phyloP scores from a whole-genome alignment of 108 stramenopile species.

The Aurantiochytrium sp. region DNA sequence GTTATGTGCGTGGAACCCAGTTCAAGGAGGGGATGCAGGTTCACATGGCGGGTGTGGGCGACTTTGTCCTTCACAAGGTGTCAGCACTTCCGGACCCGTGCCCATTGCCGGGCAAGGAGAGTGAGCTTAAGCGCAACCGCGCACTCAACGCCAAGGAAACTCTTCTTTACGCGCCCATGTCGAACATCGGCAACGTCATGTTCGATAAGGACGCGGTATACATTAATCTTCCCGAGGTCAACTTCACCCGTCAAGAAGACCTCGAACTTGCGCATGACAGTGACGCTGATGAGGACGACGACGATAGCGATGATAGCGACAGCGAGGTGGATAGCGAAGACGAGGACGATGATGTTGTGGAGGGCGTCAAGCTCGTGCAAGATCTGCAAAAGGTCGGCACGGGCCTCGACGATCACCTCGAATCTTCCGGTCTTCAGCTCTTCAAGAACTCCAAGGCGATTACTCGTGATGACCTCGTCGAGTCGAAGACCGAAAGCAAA shows the following conservation, averaged over 20 bases:
- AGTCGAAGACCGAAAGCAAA: background rate
- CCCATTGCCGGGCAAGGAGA: constrained; percentile 62
- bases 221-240: constrained; percentile 81
- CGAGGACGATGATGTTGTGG: constrained; percentile 40
- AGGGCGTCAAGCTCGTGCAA: constrained; percentile 60
- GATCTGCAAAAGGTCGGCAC: constrained; percentile 74
- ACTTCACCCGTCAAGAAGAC: constrained; percentile 75
- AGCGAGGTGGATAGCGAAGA: constrained; percentile 31
- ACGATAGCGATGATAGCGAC: constrained; percentile 33
- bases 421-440: constrained; percentile 61
- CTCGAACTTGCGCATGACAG: constrained; percentile 34
- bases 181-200: constrained; percentile 80
- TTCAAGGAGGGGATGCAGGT: constrained; percentile 74
- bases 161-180: constrained; percentile 84
- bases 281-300: constrained; percentile 26
- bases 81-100: constrained; percentile 63
- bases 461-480: background rate
- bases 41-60: constrained; percentile 90
- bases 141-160: constrained; percentile 76
- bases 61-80: constrained; percentile 68
- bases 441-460: constrained; percentile 70
- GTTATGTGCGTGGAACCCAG: constrained; percentile 88
- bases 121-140: constrained; percentile 52
- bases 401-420: constrained; percentile 77
- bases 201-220: constrained; percentile 94